phyloP scores from a whole-genome alignment of 805 yeast species.

The Wickerhamomyces mucosus region DNA sequence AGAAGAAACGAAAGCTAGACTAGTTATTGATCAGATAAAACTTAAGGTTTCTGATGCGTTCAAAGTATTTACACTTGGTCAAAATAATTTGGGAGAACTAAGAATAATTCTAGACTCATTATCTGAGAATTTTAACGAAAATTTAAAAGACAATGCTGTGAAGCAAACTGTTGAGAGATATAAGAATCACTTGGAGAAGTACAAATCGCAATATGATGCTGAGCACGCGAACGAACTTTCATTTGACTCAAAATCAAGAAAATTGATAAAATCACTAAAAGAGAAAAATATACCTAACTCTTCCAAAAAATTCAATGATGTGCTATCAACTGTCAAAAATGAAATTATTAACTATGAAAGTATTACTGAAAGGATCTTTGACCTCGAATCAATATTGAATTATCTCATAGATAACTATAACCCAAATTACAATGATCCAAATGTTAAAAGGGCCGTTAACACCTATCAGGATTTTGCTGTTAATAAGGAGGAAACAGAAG shows the following conservation, averaged over 20 bases:
- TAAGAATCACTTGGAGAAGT: conserved; percentile 6
- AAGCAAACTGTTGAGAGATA: conserved; percentile 54
- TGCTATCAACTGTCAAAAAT: too few species aligned
- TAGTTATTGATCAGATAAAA: conserved; percentile 3
- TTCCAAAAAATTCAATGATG: background rate
- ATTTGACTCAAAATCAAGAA: background rate
- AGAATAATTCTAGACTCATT: conserved; percentile 37
- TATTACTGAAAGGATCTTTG: conserved; percentile 16
- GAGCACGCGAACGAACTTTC: background rate
- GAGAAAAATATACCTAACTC: too few species aligned
- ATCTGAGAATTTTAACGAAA: conserved; percentile 59
- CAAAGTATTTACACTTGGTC: conserved; percentile 14
- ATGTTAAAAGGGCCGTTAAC: conserved; percentile 53
- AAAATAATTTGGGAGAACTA: conserved; percentile 13
- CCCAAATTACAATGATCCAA: conserved; percentile 69
- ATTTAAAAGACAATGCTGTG: conserved; percentile 82
- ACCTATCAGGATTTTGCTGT: conserved; percentile 36
- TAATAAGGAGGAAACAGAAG: conserved; percentile 4
- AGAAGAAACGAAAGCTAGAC: conserved; percentile 6
- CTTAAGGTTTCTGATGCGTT: conserved; percentile 12
- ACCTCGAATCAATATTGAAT: conserved; percentile 35
- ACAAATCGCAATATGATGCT: conserved; percentile 3
- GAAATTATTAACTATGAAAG: too few species aligned
- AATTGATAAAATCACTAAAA: too few species aligned
- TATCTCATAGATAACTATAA: conserved; percentile 47